These are phyloP conservation scores for Xylaria curta DNA, from an alignment of 495 filamentous ascomycete genomes.

Conservation along the genomic window DNA sequence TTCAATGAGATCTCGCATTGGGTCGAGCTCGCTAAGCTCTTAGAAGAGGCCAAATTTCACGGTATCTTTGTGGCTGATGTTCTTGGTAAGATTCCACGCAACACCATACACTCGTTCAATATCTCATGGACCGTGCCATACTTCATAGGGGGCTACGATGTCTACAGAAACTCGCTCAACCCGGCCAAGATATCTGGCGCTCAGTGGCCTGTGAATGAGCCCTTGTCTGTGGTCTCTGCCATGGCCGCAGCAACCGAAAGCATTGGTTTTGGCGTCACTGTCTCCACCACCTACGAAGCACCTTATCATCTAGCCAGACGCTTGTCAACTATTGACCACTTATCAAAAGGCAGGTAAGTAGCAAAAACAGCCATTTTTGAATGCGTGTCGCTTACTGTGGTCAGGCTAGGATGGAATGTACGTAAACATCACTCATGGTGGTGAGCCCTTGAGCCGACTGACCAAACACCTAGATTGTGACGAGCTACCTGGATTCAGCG, in stretches of 20 bases:
- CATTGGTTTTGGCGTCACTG: conserved; percentile 70
- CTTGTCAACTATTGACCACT: conserved; percentile 70
- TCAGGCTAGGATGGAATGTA: conserved; percentile 65
- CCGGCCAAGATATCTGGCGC: conserved; percentile 65
- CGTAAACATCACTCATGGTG: conserved; percentile 22
- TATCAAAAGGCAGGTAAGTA: conserved; percentile 64
- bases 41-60: conserved; percentile 66
- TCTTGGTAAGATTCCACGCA: conserved; percentile 42
- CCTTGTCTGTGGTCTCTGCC: conserved; percentile 51
- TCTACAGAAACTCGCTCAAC: conserved; percentile 65
- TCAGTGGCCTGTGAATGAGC: conserved; percentile 71
- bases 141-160: conserved; percentile 63
- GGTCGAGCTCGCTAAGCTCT: conserved; percentile 61
- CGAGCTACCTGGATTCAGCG: conserved; percentile 70
- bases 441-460: conserved; percentile 16
- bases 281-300: conserved; percentile 70
- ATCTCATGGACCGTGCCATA: conserved; percentile 11
- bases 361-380: background rate
- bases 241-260: conserved; percentile 62
- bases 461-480: conserved; percentile 57
- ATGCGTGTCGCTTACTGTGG: conserved; percentile 21
- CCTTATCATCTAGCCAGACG: conserved; percentile 72
- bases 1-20: conserved; percentile 63
- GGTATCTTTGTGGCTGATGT: conserved; percentile 69
- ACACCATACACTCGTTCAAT: conserved; percentile 3